A percentile compares a stretch with the other conserved stretches of the same genome.
Conservation (phyloP, 1,284 basidiomycete genomes). For the Phaffia rhodozyma region DNA sequence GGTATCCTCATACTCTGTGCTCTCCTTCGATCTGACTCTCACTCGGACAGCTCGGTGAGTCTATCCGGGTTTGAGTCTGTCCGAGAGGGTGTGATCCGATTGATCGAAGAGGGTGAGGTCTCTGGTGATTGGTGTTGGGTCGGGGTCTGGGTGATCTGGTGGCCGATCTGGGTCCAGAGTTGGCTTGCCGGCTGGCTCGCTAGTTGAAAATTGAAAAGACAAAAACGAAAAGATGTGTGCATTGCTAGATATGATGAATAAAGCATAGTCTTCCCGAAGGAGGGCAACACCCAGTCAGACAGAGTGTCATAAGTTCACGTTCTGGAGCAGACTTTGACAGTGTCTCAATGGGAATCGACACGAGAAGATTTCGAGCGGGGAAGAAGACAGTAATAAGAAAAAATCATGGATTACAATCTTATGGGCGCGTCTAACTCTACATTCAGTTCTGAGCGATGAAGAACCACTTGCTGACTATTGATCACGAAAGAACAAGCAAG, state of each 20-base stretch:
- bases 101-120: slow-evolving; percentile 28
- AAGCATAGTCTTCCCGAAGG: too few relatives aligned
- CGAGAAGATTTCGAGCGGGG: too few relatives aligned
- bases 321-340: too few relatives aligned
- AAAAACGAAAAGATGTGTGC: too few relatives aligned
- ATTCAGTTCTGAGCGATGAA: slow-evolving; percentile 25
- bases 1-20: not conserved
- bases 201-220: too few relatives aligned
- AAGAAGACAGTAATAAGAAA: too few relatives aligned
- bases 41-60: slow-evolving; percentile 19
- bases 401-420: too few relatives aligned
- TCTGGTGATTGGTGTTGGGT: slow-evolving; percentile 32
- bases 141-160: slow-evolving; percentile 26
- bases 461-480: slow-evolving; percentile 31
- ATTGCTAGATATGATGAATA: too few relatives aligned
- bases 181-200: not conserved
- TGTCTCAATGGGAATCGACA: too few relatives aligned
- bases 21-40: slow-evolving; percentile 9
- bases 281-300: too few relatives aligned
- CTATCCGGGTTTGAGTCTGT: not conserved
- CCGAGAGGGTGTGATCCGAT: slow-evolving; percentile 18
- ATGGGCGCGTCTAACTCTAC: too few relatives aligned
- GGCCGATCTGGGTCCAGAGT: slow-evolving; percentile 26
- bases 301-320: too few relatives aligned
- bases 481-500: slow-evolving; percentile 2